These are phyloP conservation scores for Zelonia costaricensis DNA, from an alignment of 208 protist species.

Conservation along the genomic window DNA sequence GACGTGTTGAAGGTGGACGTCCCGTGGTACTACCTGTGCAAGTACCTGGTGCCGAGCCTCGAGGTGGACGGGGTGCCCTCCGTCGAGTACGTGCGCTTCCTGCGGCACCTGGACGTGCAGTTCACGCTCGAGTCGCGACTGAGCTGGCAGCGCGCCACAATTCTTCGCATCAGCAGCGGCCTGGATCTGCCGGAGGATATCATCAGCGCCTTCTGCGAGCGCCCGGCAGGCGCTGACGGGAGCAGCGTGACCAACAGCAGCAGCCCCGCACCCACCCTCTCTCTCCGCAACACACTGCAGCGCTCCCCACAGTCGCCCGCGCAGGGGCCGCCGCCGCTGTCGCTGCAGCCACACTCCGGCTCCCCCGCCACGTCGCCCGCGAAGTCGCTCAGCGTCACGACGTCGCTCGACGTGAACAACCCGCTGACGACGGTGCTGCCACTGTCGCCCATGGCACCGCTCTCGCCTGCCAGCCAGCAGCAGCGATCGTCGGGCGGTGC, in stretches of 20 bases:
- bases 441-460: too few species aligned
- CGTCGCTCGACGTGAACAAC: background rate
- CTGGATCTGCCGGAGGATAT: slow-evolving; percentile 78
- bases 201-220: slow-evolving; percentile 45
- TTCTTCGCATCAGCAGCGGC: slow-evolving; percentile 51
- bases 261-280: background rate
- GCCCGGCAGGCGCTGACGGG: background rate
- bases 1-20: slow-evolving; percentile 72
- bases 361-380: background rate
- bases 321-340: background rate
- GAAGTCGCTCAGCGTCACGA: background rate
- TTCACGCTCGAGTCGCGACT: slow-evolving; percentile 51
- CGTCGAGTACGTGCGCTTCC: slow-evolving; percentile 83
- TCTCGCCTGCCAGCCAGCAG: background rate
- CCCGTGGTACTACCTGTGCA: slow-evolving; percentile 86
- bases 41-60: slow-evolving; percentile 59
- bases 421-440: too few species aligned
- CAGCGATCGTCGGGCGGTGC: background rate
- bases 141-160: slow-evolving; percentile 45
- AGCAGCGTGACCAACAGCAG: slow-evolving; percentile 1
- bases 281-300: background rate
- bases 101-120: slow-evolving; percentile 56
- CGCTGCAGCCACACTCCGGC: background rate
- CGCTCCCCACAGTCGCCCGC: background rate
- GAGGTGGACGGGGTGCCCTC: slow-evolving; percentile 61